These are phyloP conservation scores for Lipomyces yarrowii DNA, from an alignment of 1,139 yeast species.

Conservation along the genomic window DNA sequence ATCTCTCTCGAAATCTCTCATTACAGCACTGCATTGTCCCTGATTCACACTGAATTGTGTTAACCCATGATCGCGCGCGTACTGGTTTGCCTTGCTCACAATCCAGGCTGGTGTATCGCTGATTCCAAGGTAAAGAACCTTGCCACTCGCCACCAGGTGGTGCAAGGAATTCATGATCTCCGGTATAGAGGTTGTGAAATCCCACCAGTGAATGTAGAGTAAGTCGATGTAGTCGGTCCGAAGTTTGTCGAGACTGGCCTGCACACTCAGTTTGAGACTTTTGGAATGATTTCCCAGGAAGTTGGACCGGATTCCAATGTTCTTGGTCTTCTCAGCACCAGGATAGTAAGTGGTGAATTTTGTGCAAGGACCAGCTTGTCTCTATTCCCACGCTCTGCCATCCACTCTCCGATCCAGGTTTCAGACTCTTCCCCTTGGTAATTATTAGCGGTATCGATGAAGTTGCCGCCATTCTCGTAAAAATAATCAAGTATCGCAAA, in stretches of 20 bases:
- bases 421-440: slow-evolving; percentile 36
- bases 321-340: no score
- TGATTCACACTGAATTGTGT: slow-evolving; percentile 37
- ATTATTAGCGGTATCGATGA: slow-evolving; percentile 37
- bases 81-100: slow-evolving; percentile 26
- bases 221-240: slow-evolving; percentile 33
- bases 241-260: slow-evolving; percentile 19
- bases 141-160: slow-evolving; percentile 33
- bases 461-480: slow-evolving; percentile 36
- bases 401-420: slow-evolving; percentile 23
- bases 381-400: slow-evolving; percentile 20
- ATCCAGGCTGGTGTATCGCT: slow-evolving; percentile 39
- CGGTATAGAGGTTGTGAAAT: slow-evolving; percentile 35
- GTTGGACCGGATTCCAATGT: no score
- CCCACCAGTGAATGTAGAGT: slow-evolving; percentile 37
- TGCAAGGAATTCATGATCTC: slow-evolving; percentile 37
- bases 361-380: slow-evolving; percentile 34
- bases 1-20: slow-evolving; percentile 37
- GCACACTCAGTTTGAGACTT: no score
- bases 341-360: slow-evolving; percentile 31
- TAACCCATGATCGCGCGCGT: slow-evolving; percentile 35
- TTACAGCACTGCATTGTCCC: slow-evolving; percentile 35
- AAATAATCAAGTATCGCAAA: slow-evolving; percentile 35
- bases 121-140: slow-evolving; percentile 36
- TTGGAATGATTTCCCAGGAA: no score